These are phyloP conservation scores for Plasmodium gaboni DNA, from an alignment of 169 alveolate species.

Conservation along the genomic window DNA sequence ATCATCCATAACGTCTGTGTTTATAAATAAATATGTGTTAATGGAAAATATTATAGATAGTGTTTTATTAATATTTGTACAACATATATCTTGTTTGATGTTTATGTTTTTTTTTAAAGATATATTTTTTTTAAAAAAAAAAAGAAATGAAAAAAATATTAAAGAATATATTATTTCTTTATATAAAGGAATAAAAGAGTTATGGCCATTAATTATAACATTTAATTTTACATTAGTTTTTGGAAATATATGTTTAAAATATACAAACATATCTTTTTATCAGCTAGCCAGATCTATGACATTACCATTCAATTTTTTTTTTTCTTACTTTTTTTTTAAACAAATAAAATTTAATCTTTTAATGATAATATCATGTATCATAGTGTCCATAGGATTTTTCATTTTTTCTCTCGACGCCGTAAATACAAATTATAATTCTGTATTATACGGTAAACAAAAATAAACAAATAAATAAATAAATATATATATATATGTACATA, in stretches of 20 bases:
- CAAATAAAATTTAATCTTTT: constrained; percentile 44
- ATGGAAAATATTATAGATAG: constrained; percentile 28
- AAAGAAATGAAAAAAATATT: neutral
- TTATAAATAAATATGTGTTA: constrained; percentile 51
- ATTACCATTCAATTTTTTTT: constrained; percentile 52
- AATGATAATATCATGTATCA: constrained; percentile 36
- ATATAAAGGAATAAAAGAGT: constrained; percentile 43
- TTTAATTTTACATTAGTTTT: constrained; percentile 60
- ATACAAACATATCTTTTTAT: constrained; percentile 46
- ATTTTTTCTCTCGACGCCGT: constrained; percentile 51
- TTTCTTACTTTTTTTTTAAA: constrained; percentile 64
- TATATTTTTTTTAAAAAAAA: neutral
- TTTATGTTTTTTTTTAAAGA: constrained; percentile 35
- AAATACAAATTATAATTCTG: constrained; percentile 23
- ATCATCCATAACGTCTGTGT: constrained; percentile 63
- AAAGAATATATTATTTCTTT: constrained; percentile 21
- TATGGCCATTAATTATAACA: constrained; percentile 42
- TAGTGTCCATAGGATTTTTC: constrained; percentile 60
- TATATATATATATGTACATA: neutral
- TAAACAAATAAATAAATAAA: neutral
- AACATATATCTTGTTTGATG: constrained; percentile 40
- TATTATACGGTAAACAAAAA: constrained; percentile 25
- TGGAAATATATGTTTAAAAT: constrained; percentile 58
- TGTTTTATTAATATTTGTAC: constrained; percentile 38
- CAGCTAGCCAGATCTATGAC: constrained; percentile 75